Evolutionary conservation across 225 moss, liverwort and hornwort genomes (phyloP), one percentile per base, ranked within the genome.

Genomic region (Polytrichum formosum): DNA sequence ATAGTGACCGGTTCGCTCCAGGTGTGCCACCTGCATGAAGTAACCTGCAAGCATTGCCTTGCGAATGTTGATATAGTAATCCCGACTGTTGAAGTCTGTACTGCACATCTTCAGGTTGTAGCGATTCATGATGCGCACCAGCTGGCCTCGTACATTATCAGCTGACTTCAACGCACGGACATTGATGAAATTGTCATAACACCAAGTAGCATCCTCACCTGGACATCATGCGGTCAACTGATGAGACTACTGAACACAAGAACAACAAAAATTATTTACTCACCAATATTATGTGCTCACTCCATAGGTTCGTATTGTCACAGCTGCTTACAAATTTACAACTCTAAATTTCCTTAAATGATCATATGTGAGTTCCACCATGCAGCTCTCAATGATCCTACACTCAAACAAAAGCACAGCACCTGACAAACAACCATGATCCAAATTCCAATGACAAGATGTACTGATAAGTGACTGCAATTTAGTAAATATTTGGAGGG

Each of bases 41-140:
- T 98, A 98, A n/a, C 97, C 97, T 75, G 97, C 97, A 65, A 98
- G 81, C 97, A 98, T 98, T 68, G 97, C 90, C 85, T 94, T 98
- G 37, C 97, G 89, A 71, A 98, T 98, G 78, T 90, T 94, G 68
- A 87, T 69, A 66, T 98, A 98, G 75, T 92, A 98, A 54, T 92
- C 86, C 64, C 89, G 73, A 56, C 94, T 92, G 64, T 92, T 94
- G 73, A 98, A 98, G 55, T 98, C 97, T 20, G 92, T 94, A 71
- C 97, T 94, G 85, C 94, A 94, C 97, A 98, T 98, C 84, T 91
- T 92, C 73, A 98, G 75, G 55, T 91, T 98, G 92, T 98, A 94
- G 76, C 97, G 89, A 77, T 92, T 98, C 97, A 98, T 98, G 68
- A 98, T 98, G 75, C 97, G 94, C 27, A 98, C 94, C 28, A 98